These are phyloP conservation scores for Yamadazyma dushanensis DNA, from an alignment of 1,139 yeast species.

Conservation along the genomic window DNA sequence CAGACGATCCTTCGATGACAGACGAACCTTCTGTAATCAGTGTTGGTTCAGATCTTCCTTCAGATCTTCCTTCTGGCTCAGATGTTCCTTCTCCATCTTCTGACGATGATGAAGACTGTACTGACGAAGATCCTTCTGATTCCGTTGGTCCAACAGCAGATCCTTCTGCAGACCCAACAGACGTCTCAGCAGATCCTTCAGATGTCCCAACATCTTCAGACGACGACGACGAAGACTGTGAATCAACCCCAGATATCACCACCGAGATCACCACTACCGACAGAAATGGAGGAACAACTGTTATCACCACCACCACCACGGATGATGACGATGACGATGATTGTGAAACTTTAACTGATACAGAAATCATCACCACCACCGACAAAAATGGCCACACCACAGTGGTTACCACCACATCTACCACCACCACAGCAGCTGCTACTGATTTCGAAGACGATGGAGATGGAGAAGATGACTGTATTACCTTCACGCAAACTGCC, in stretches of 20 bases:
- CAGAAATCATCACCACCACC: slow-evolving; percentile 4
- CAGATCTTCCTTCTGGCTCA: slow-evolving; percentile 3
- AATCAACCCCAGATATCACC: slow-evolving; percentile 4
- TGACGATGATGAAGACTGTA: slow-evolving; percentile 14
- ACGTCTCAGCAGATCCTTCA: slow-evolving; percentile 5
- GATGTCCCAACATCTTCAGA: no score
- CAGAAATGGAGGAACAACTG: not conserved
- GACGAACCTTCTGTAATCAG: not conserved
- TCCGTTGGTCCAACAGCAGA: slow-evolving; percentile 5
- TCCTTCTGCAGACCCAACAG: slow-evolving; percentile 2
- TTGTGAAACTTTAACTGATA: slow-evolving; percentile 12
- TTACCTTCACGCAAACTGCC: slow-evolving; percentile 11
- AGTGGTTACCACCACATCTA: slow-evolving; percentile 5
- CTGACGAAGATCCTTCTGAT: slow-evolving; percentile 9
- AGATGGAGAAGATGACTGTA: slow-evolving; percentile 17
- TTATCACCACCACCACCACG: not conserved
- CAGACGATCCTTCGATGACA: not conserved
- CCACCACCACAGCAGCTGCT: slow-evolving; percentile 6
- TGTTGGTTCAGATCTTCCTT: not conserved
- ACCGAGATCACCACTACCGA: slow-evolving; percentile 2
- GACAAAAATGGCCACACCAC: slow-evolving; percentile 4
- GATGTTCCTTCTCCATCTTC: not conserved
- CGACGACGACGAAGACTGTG: slow-evolving; percentile 12
- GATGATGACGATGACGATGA: slow-evolving; percentile 13
- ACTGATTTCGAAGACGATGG: slow-evolving; percentile 14